A percentile compares a stretch with the other conserved stretches of the same genome.
phyloP scores from a whole-genome alignment of 352 stramenopile genomes.

The Thraustochytrium sp. region DNA sequence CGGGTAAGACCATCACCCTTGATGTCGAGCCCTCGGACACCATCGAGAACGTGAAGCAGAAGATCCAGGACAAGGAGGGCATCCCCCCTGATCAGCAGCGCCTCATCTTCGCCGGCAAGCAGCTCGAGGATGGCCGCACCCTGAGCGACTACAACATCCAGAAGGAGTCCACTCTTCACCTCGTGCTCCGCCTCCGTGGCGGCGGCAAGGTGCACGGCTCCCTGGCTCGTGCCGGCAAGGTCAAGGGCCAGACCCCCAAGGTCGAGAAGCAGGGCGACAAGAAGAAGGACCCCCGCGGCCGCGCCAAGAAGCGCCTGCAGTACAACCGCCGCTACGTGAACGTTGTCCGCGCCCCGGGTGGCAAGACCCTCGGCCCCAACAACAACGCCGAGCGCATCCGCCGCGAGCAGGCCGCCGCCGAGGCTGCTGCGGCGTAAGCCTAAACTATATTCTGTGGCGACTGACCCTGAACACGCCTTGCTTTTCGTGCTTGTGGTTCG shows the following conservation, averaged over 20 bases:
- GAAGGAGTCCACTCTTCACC: slow-evolving; percentile 53
- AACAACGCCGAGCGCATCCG: slow-evolving; percentile 79
- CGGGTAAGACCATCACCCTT: slow-evolving; percentile 92
- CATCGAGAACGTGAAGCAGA: slow-evolving; percentile 99
- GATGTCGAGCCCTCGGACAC: slow-evolving; percentile 96
- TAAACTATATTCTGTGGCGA: slow-evolving; percentile 17
- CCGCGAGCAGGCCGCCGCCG: slow-evolving; percentile 47
- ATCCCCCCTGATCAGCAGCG: slow-evolving; percentile 52
- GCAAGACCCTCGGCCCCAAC: slow-evolving; percentile 96
- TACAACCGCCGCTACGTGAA: slow-evolving; percentile 99
- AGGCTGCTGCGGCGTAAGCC: slow-evolving; percentile 78
- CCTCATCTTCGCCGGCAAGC: slow-evolving; percentile 54
- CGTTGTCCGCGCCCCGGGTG: slow-evolving; percentile 90
- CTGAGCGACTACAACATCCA: slow-evolving; percentile 54
- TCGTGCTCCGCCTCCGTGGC: slow-evolving; percentile 53
- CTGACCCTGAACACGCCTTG: not conserved
- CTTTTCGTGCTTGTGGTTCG: not conserved
- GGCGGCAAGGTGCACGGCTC: slow-evolving; percentile 96
- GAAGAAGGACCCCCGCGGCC: slow-evolving; percentile 93
- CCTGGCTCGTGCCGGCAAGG: slow-evolving; percentile 99
- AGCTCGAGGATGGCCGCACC: slow-evolving; percentile 51
- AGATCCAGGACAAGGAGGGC: slow-evolving; percentile 99
- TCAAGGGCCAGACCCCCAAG: slow-evolving; percentile 96
- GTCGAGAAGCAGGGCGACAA: slow-evolving; percentile 55
- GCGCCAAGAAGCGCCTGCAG: slow-evolving; percentile 99